Evolutionary conservation across 2,329 filamentous ascomycete species (phyloP), one percentile per base, ranked within the genome.

Genomic region (Fusarium secorum): DNA sequence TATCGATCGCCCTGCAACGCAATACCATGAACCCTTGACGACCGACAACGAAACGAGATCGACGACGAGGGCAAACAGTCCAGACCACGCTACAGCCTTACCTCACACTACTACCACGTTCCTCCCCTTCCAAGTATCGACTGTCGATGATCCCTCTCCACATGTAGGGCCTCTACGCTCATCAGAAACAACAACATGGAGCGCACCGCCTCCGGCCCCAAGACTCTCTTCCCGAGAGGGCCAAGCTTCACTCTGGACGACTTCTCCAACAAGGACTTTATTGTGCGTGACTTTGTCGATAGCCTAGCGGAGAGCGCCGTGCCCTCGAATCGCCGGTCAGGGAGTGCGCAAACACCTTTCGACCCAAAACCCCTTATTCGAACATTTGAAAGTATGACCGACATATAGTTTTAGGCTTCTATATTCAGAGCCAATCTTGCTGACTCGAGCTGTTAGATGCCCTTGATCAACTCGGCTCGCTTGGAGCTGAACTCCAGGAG

Each of bases 211-310:
- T 80, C 79, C 68, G 85, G 85, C 66, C 86, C 88, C 74, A 87
- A 90, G 82, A 86, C 90, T 73, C 86, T 95, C 78, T 95, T 93
- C 79, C 91, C 92, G 62, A 90, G 89, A 80, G 93, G 91, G 41
- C 93, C 93, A 66, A 91, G 87, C 80, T 98, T 98, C 83, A 93
- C 90, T 14, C 86, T 98, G 67, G 93, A 97, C 46, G 94, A 95
- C 83, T 94, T 95, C 81, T 93, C 93, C 62, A 93, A 87, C 79
- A 93, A 93, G 76, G 96, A 98, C 83, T 99, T 98, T 78, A 98
- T 98, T 70, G 95, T 98, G 73, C 94, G 97, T 78, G 96, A 99
- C 83, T 99, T 99, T 79, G 91, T 99, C 75, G 97, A 99, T 80
- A 89, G 91, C 55, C 90, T 99, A 63, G 96, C 95, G 54, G 95